Percentiles rank a stretch among this genome's conserved stretches.
Evolutionary conservation across 768 basidiomycete genomes (phyloP).

Genomic region (Boletales sp.): DNA sequence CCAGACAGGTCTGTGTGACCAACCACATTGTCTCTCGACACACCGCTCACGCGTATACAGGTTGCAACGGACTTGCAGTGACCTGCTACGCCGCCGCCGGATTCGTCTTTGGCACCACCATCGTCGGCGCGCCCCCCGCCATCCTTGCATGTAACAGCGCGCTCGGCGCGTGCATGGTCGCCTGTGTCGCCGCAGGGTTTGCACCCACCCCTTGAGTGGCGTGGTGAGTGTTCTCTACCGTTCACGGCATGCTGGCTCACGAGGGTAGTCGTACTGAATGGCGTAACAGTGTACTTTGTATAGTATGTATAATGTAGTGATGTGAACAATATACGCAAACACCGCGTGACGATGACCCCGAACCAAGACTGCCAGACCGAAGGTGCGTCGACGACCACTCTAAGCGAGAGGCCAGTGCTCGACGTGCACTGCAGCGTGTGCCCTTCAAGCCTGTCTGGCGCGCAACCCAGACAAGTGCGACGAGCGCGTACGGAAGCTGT

Average conservation of each 20-base stretch:
- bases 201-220: conserved; percentile 22
- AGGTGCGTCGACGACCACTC: conserved; percentile 14
- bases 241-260: not conserved
- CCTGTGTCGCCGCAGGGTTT: conserved; percentile 20
- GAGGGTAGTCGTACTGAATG: too few relatives aligned
- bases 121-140: conserved; percentile 17
- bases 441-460: conserved; percentile 57
- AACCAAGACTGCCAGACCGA: conserved; percentile 19
- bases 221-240: not conserved
- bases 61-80: conserved; percentile 21
- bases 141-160: conserved; percentile 20
- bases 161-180: conserved; percentile 23
- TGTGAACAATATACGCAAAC: too few relatives aligned
- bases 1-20: conserved; percentile 18
- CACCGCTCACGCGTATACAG: conserved; percentile 5
- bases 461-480: conserved; percentile 67
- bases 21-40: too few relatives aligned
- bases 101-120: conserved; percentile 20
- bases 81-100: conserved; percentile 24
- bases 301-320: too few relatives aligned
- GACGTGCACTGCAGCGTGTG: conserved; percentile 45
- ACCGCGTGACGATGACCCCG: not conserved
- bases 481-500: conserved; percentile 47
- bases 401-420: not conserved
- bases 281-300: too few relatives aligned